Evolutionary conservation across 2,329 filamentous ascomycete species (phyloP).

Genomic region (Sarocladiaceae sp.): DNA sequence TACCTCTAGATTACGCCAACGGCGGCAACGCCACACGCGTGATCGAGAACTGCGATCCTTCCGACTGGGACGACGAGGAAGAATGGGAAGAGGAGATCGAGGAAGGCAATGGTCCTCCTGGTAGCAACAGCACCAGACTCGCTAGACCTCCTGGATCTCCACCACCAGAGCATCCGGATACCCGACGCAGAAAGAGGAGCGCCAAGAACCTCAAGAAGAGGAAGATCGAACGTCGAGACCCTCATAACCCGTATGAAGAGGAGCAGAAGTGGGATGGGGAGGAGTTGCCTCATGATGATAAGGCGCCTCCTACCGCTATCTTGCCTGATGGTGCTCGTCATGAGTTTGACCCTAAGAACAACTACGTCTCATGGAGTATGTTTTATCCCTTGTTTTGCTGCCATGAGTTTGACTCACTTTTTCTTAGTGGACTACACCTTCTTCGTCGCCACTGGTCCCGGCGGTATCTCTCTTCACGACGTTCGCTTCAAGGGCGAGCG

Average conservation of each 20-base stretch:
- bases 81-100: not conserved
- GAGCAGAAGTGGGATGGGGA: slow-evolving; percentile 8
- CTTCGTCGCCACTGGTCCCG: slow-evolving; percentile 4
- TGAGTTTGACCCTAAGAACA: slow-evolving; percentile 9
- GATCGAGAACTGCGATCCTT: not conserved
- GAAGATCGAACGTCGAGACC: not conserved
- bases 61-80: not conserved
- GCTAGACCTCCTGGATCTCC: not conserved
- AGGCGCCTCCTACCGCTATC: not conserved
- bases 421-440: slow-evolving; percentile 7
- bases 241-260: slow-evolving; percentile 1
- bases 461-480: slow-evolving; percentile 2
- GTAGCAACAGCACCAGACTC: not conserved
- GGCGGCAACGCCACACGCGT: slow-evolving; percentile 1
- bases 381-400: not conserved
- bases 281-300: not conserved
- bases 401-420: not conserved
- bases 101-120: not conserved
- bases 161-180: not conserved
- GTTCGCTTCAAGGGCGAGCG: slow-evolving; percentile 7
- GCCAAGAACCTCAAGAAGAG: too few relatives aligned
- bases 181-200: not conserved
- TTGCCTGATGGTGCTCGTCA: not conserved
- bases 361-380: slow-evolving; percentile 11
- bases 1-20: slow-evolving; percentile 9